Percentiles rank a stretch among this genome's conserved stretches.
phyloP scores from a whole-genome alignment of 2,329 filamentous ascomycete species.

The Neoascochyta sp. region DNA sequence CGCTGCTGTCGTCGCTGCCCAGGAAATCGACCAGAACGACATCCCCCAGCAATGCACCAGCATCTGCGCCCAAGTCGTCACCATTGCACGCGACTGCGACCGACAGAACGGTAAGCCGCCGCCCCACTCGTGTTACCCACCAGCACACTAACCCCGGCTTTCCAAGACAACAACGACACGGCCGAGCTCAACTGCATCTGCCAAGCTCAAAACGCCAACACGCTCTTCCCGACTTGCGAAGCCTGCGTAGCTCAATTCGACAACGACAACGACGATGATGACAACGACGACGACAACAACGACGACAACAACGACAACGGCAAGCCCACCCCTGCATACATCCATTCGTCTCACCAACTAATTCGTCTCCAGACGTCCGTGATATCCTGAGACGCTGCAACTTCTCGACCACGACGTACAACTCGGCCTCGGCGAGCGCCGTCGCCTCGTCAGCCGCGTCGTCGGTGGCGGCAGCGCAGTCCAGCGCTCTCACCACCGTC shows the following conservation, averaged over 20 bases:
- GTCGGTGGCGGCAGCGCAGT: constrained; percentile 5
- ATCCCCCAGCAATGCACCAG: constrained; percentile 28
- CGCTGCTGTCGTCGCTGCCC: constrained; percentile 17
- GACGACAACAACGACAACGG: constrained; percentile 1
- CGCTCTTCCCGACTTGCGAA: constrained; percentile 26
- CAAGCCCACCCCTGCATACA: too few species aligned
- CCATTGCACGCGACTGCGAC: constrained; percentile 24
- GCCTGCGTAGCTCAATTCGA: constrained; percentile 29
- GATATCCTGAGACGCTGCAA: constrained; percentile 30
- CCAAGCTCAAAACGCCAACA: constrained; percentile 19
- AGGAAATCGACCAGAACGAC: constrained; percentile 30
- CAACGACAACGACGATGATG: constrained; percentile 11
- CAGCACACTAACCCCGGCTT: too few species aligned
- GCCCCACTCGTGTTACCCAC: neutral
- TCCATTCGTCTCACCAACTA: constrained; percentile 2
- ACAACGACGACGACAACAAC: constrained; percentile 17
- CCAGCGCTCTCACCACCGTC: too few species aligned
- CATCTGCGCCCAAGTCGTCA: constrained; percentile 24
- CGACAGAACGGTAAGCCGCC: constrained; percentile 13
- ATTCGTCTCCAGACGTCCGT: constrained; percentile 20
- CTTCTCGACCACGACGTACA: constrained; percentile 25
- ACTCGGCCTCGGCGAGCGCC: constrained; percentile 12
- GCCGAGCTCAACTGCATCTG: constrained; percentile 30
- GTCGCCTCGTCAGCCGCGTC: constrained; percentile 5
- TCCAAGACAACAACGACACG: constrained; percentile 21